Base-by-base conservation (phyloP, 176 grass and related monocot species). In the Elaeis guineensis region DNA sequence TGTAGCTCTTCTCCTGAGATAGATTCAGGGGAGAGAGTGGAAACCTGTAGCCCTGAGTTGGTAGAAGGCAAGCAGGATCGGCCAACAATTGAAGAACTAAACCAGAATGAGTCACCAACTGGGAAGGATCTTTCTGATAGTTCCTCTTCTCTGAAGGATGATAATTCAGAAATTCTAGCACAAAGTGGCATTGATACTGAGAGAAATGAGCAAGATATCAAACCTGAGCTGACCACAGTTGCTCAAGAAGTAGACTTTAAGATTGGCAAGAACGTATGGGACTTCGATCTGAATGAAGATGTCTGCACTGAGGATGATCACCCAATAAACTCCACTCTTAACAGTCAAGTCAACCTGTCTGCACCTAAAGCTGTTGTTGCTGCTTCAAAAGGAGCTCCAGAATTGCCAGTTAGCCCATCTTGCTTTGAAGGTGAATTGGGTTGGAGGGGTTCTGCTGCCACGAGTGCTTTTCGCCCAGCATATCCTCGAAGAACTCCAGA, bases 371-470 rank as follows among this genome's bases (percentile, higher is more conserved):
- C 77, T 64, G 69, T 90, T 54, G 57, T 83, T 83, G 82, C 65
- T 68, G 32, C 87, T 65, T 77, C 87, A 51, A 90, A 77, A 82
- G 61, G 56, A 17, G 59, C 87, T 59, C 69, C 72, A 70, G 72
- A 70, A 30, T 75, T 90, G 25, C 79, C 87, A 49, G 58, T 23
- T 57, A 64, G 67, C 29, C 68, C 78, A 23, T 62, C 82, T 67
- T 75, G 69, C 20, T 87, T 82, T 72, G 75, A 44, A 71, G 78
- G 79, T 69, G 84, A 63, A 63, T 49, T 70, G 20, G 84, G 84
- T 51, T 87, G 84, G 87, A 90, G 82, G 82, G 87, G 87, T n/a
- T 86, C 87, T 35, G 87, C 87, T 64, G 79, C 87, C 28, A 90
- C 87, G 17, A 90, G 87, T 77, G 87, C 87, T 24, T 90, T 90